Percentiles rank a stretch among this genome's conserved stretches.
These are phyloP conservation scores for Rhodotorula sp. DNA, from an alignment of 1,284 basidiomycete species.

Conservation along the genomic window DNA sequence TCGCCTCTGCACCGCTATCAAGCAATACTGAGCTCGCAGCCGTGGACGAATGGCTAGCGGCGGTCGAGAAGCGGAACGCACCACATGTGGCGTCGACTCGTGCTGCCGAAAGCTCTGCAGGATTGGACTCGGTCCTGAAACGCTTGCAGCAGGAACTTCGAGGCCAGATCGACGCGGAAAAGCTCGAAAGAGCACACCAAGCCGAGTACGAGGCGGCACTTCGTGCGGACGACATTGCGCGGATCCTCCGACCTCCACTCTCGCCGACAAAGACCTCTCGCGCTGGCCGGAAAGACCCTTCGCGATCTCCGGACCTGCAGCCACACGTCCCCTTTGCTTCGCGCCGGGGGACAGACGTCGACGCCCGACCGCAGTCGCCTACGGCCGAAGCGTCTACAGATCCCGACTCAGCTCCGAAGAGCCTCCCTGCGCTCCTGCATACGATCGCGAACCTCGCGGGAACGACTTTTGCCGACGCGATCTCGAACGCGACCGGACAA, in stretches of 20 bases:
- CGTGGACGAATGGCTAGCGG: slow-evolving; percentile 24
- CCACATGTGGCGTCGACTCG: neutral
- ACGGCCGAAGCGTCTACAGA: neutral
- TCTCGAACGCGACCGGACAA: neutral
- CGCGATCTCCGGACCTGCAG: too few species aligned
- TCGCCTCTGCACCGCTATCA: slow-evolving; percentile 5
- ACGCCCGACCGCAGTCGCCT: neutral
- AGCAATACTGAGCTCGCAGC: slow-evolving; percentile 1
- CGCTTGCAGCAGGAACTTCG: slow-evolving; percentile 28
- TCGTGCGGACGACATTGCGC: neutral
- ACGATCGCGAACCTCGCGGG: neutral
- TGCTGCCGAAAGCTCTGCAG: neutral
- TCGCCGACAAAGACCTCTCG: too few species aligned
- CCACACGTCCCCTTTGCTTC: too few species aligned
- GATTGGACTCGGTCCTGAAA: neutral
- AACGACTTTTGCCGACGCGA: neutral
- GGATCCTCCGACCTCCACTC: neutral
- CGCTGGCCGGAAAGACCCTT: too few species aligned
- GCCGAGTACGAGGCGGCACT: neutral
- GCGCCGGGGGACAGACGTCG: neutral
- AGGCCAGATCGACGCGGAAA: slow-evolving; percentile 15
- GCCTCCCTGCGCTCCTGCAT: slow-evolving; percentile 19
- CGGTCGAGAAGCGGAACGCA: neutral
- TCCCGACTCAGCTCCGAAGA: neutral
- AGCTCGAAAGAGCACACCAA: neutral